Percentiles rank a stretch among this genome's conserved stretches.
Conservation (phyloP, 768 basidiomycete species). For the Leccinum variicolor region DNA sequence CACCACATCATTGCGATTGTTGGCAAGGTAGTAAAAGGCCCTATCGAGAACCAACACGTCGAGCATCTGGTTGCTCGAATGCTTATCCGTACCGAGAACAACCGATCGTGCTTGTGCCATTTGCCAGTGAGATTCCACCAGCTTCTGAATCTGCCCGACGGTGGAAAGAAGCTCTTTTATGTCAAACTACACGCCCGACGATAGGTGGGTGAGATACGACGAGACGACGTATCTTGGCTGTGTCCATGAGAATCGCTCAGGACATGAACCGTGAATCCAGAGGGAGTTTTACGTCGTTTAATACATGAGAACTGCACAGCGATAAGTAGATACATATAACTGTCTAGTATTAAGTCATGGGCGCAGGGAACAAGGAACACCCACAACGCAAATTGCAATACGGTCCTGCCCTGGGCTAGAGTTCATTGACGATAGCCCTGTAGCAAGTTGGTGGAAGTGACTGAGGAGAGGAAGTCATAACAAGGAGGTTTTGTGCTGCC, state of each 20-base stretch:
- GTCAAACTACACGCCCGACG: neutral
- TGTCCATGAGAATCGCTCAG: neutral
- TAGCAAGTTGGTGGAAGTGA: neutral
- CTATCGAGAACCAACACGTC: neutral
- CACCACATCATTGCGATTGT: neutral
- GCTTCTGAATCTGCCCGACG: neutral
- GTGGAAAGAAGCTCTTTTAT: neutral
- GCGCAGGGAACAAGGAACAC: neutral
- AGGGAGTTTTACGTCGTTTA: conserved; percentile 1
- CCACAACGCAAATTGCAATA: neutral
- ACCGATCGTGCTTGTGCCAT: neutral
- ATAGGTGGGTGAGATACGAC: neutral
- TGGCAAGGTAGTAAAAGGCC: neutral
- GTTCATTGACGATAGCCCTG: neutral
- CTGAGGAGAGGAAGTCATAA: neutral
- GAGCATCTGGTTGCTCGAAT: no score
- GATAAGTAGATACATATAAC: no score
- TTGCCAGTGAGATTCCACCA: neutral
- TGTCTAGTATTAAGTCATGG: neutral
- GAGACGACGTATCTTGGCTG: neutral
- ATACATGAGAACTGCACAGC: neutral
- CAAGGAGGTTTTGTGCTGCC: neutral
- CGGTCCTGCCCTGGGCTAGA: neutral
- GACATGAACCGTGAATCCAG: neutral
- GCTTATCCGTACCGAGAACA: neutral